Conservation (phyloP, 306 rosid species). For the Medicago arabica region DNA sequence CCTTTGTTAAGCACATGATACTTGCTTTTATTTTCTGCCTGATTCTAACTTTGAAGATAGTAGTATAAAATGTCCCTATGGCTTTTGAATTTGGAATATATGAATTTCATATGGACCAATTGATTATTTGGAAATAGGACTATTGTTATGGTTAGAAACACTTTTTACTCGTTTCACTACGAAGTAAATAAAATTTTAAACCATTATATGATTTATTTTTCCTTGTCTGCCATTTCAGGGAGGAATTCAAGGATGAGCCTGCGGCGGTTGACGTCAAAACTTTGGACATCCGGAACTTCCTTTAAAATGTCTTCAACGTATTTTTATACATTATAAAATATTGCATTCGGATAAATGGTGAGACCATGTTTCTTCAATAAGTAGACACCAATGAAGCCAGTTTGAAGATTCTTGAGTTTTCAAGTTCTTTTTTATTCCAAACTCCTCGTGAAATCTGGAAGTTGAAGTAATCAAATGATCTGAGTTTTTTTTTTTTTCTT, state of each 20-base stretch:
- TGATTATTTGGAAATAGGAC: slow-evolving; percentile 18
- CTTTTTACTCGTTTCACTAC: neutral
- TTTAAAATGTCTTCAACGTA: slow-evolving; percentile 46
- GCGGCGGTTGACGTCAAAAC: slow-evolving; percentile 63
- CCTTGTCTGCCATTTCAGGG: slow-evolving; percentile 61
- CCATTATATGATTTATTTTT: slow-evolving; percentile 13
- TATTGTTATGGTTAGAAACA: neutral
- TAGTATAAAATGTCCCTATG: neutral
- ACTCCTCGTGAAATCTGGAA: slow-evolving; percentile 43
- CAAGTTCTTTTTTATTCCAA: slow-evolving; percentile 43
- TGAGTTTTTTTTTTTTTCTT: neutral
- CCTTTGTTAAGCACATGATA: neutral
- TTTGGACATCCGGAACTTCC: slow-evolving; percentile 89
- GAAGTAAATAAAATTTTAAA: slow-evolving; percentile 8
- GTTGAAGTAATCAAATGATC: slow-evolving; percentile 36
- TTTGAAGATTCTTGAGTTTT: slow-evolving; percentile 43
- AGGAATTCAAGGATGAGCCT: slow-evolving; percentile 91
- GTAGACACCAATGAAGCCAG: slow-evolving; percentile 54
- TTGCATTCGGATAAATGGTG: slow-evolving; percentile 53
- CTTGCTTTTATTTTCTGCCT: slow-evolving; percentile 9
- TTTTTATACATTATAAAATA: slow-evolving; percentile 48
- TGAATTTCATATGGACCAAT: slow-evolving; percentile 1
- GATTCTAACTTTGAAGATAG: slow-evolving; percentile 17
- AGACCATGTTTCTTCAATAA: slow-evolving; percentile 63
- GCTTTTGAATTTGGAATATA: slow-evolving; percentile 15